phyloP scores from a whole-genome alignment of 179 eudicot species.

The Drosera spatulata region DNA sequence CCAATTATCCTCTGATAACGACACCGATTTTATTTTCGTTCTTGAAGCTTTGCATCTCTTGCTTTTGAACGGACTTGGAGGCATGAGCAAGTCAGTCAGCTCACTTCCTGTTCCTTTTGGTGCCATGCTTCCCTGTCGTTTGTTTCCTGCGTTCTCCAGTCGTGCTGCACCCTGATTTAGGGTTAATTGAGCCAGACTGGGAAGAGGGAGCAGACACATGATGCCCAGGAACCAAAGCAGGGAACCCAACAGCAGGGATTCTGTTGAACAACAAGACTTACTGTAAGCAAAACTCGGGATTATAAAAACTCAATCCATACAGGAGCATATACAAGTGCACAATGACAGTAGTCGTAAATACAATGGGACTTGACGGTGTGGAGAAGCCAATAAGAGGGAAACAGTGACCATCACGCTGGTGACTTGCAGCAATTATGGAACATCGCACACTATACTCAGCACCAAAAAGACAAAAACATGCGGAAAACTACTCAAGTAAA shows the following conservation, averaged over 20 bases:
- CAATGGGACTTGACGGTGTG: too few species aligned
- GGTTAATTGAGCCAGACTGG: slow-evolving; percentile 25
- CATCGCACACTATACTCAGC: too few species aligned
- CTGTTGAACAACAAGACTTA: slow-evolving; percentile 26
- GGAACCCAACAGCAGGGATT: slow-evolving; percentile 99
- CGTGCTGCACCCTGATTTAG: slow-evolving; percentile 28
- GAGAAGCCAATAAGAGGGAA: too few species aligned
- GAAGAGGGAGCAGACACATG: slow-evolving; percentile 51
- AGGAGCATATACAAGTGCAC: background rate
- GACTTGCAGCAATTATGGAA: too few species aligned
- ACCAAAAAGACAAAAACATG: too few species aligned
- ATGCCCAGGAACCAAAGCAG: slow-evolving; percentile 97
- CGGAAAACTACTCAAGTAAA: too few species aligned
- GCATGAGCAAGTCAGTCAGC: slow-evolving; percentile 11
- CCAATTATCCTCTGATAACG: too few species aligned
- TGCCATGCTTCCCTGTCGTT: slow-evolving; percentile 40
- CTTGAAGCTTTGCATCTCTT: slow-evolving; percentile 83
- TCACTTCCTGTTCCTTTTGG: slow-evolving; percentile 41
- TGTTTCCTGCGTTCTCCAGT: slow-evolving; percentile 35
- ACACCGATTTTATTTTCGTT: slow-evolving; percentile 45
- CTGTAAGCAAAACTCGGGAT: background rate
- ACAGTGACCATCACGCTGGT: too few species aligned
- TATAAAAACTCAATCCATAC: too few species aligned
- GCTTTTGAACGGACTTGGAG: slow-evolving; percentile 29
- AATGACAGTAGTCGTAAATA: background rate